phyloP scores from a whole-genome alignment of 805 yeast genomes.

The Debaryomyces prosopidis region DNA sequence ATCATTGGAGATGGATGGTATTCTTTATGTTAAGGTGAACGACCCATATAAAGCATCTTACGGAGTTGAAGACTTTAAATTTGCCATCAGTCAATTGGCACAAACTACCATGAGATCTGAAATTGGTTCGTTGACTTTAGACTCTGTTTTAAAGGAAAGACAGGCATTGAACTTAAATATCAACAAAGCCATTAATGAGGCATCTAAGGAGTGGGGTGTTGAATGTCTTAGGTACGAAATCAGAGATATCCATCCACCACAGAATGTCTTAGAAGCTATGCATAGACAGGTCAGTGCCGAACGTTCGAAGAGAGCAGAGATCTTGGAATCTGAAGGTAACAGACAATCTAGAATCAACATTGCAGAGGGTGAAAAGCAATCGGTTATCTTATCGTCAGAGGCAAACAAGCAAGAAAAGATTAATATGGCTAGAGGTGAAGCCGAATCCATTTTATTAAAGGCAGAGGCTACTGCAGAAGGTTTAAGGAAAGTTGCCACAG shows the following conservation, averaged over 20 bases:
- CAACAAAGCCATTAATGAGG: slow-evolving; percentile 78
- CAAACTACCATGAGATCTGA: slow-evolving; percentile 91
- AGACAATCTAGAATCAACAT: slow-evolving; percentile 77
- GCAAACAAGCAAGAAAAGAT: slow-evolving; percentile 62
- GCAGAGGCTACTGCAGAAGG: slow-evolving; percentile 78
- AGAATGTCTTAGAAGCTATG: slow-evolving; percentile 84
- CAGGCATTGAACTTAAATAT: slow-evolving; percentile 71
- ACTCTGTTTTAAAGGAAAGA: slow-evolving; percentile 75
- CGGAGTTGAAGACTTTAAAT: slow-evolving; percentile 86
- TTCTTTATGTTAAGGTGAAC: slow-evolving; percentile 70
- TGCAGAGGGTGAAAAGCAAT: slow-evolving; percentile 78
- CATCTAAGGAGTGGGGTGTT: slow-evolving; percentile 85
- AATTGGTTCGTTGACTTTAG: slow-evolving; percentile 79
- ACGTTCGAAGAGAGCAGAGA: slow-evolving; percentile 83
- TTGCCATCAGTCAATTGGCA: slow-evolving; percentile 81
- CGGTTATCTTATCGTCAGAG: slow-evolving; percentile 74
- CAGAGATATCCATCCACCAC: slow-evolving; percentile 86
- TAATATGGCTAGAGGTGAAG: slow-evolving; percentile 73
- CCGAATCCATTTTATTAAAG: slow-evolving; percentile 63
- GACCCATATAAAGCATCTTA: slow-evolving; percentile 86
- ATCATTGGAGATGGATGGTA: slow-evolving; percentile 81
- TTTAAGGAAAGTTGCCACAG: slow-evolving; percentile 60
- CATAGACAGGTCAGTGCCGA: slow-evolving; percentile 89
- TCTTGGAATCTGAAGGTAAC: slow-evolving; percentile 82
- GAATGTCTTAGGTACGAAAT: slow-evolving; percentile 82